Percentiles rank a stretch among this genome's conserved stretches.
Conservation (phyloP, 75 land plant genomes). For the Larix kaempferi region DNA sequence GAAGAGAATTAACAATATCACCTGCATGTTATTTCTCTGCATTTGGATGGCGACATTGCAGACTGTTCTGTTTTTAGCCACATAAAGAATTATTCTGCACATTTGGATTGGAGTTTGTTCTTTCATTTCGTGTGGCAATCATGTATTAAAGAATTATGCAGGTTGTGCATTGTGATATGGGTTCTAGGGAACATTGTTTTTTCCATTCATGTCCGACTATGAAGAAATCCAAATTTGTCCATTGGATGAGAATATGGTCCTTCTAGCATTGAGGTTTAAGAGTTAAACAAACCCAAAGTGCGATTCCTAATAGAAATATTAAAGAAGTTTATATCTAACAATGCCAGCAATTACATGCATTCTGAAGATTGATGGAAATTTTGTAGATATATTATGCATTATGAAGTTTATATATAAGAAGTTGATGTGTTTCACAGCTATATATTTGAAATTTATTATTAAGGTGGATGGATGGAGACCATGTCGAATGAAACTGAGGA, state of each 20-base stretch:
- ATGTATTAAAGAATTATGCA: background rate
- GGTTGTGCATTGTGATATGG: background rate
- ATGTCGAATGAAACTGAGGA: slow-evolving; percentile 8
- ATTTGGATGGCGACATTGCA: background rate
- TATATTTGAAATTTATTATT: background rate
- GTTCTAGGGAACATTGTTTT: background rate
- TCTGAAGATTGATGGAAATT: background rate
- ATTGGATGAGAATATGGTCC: background rate
- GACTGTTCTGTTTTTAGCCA: background rate
- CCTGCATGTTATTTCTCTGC: background rate
- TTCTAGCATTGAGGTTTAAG: background rate
- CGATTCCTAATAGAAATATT: background rate
- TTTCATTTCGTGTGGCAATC: background rate
- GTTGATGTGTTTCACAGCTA: background rate
- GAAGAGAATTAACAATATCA: background rate
- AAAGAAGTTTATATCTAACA: background rate
- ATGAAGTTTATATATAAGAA: background rate
- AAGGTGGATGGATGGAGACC: slow-evolving; percentile 1
- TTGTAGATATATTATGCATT: background rate
- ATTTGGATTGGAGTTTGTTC: background rate
- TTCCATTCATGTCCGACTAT: background rate
- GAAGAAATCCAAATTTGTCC: background rate
- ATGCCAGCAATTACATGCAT: background rate
- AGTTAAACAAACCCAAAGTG: background rate
- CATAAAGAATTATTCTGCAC: background rate